Evolutionary conservation across 192 early-diverging fungal species (phyloP).

Genomic region (Thamnidium elegans): DNA sequence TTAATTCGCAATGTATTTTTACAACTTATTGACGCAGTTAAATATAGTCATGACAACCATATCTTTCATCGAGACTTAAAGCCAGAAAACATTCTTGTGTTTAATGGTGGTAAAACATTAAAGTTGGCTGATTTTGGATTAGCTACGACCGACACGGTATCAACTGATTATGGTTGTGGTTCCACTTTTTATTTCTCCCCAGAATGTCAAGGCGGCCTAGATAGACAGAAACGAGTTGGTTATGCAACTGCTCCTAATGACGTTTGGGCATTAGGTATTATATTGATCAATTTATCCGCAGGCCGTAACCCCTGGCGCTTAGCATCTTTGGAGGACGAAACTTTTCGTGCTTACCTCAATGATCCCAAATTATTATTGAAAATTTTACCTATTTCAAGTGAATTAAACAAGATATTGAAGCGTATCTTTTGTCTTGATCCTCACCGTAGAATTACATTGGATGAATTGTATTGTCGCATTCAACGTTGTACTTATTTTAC

Average conservation of each 20-base stretch:
- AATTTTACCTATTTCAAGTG: slow-evolving; percentile 64
- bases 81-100: slow-evolving; percentile 69
- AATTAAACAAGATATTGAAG: slow-evolving; percentile 67
- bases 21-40: slow-evolving; percentile 83
- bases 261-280: slow-evolving; percentile 86
- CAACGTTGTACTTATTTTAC: slow-evolving; percentile 46
- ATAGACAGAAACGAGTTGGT: slow-evolving; percentile 33
- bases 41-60: slow-evolving; percentile 65
- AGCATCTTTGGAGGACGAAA: slow-evolving; percentile 67
- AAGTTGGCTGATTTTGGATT: slow-evolving; percentile 95
- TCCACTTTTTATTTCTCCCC: slow-evolving; percentile 62
- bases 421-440: slow-evolving; percentile 75
- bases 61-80: slow-evolving; percentile 94
- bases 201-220: slow-evolving; percentile 65
- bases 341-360: slow-evolving; percentile 68
- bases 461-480: slow-evolving; percentile 42
- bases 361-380: slow-evolving; percentile 61
- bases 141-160: slow-evolving; percentile 75
- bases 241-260: slow-evolving; percentile 75
- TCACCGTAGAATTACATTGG: slow-evolving; percentile 46
- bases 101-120: slow-evolving; percentile 58
- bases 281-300: slow-evolving; percentile 83
- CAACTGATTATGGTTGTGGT: slow-evolving; percentile 87
- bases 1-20: slow-evolving; percentile 80
- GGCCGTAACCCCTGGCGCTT: slow-evolving; percentile 82